These are phyloP conservation scores for Ajuga reptans DNA, from an alignment of 305 asterid species.

Conservation along the genomic window DNA sequence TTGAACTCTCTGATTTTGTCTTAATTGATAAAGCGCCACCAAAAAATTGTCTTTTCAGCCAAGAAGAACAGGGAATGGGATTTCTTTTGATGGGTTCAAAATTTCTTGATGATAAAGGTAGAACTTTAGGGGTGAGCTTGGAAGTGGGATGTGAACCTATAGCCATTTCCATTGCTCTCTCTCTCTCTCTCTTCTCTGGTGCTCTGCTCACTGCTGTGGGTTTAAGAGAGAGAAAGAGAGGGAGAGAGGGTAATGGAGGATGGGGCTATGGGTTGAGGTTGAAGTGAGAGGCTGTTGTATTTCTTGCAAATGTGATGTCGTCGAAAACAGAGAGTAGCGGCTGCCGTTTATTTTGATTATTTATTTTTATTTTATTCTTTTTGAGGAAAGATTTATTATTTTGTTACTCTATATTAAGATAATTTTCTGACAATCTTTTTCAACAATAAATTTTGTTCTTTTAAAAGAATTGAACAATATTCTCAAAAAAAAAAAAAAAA, in stretches of 20 bases:
- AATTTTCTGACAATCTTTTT: not conserved
- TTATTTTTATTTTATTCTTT: too few relatives aligned
- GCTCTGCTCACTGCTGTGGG: constrained; percentile 11
- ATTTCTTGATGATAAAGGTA: constrained; percentile 20
- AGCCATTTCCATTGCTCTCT: constrained; percentile 71
- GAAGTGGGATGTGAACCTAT: constrained; percentile 38
- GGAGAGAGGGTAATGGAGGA: constrained; percentile 18
- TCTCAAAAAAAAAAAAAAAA: too few relatives aligned
- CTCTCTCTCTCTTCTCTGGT: constrained; percentile 29
- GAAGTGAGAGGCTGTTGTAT: constrained; percentile 51
- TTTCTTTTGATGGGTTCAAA: constrained; percentile 25
- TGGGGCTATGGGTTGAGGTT: constrained; percentile 32
- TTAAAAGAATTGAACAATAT: too few relatives aligned
- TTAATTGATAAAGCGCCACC: constrained; percentile 40
- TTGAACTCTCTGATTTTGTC: constrained; percentile 25
- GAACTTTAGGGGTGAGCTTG: constrained; percentile 26
- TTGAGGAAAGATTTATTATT: too few relatives aligned
- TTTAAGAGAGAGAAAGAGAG: constrained; percentile 25
- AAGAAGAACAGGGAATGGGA: constrained; percentile 27
- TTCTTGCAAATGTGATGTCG: constrained; percentile 12
- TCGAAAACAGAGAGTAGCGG: constrained; percentile 33
- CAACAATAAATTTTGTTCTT: not conserved
- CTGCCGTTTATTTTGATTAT: constrained; percentile 29
- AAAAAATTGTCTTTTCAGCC: constrained; percentile 44
- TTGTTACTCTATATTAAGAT: not conserved